Evolutionary conservation across 2,329 filamentous ascomycete species (phyloP).

Genomic region (Ophiocordyceps sinensis): DNA sequence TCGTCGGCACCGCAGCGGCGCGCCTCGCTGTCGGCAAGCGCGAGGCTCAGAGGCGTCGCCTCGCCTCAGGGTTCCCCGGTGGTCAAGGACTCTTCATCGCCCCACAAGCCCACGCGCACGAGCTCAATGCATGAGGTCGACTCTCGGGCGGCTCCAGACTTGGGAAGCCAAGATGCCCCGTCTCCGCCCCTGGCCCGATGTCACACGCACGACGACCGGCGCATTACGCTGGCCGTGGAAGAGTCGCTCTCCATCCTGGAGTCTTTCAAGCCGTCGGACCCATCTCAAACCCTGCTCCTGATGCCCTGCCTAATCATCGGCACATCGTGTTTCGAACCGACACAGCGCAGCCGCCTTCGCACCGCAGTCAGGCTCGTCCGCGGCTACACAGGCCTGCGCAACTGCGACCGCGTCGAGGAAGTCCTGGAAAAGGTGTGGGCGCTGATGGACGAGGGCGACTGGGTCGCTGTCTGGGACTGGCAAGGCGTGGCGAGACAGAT

Average conservation of each 20-base stretch:
- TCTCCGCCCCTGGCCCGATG: conserved; percentile 33
- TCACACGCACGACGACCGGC: conserved; percentile 32
- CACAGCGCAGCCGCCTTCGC: conserved; percentile 37
- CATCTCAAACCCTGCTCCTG: conserved; percentile 42
- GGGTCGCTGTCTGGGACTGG: conserved; percentile 50
- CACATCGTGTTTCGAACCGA: conserved; percentile 39
- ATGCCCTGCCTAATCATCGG: conserved; percentile 47
- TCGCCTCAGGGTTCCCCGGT: conserved; percentile 2
- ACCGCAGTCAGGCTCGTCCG: conserved; percentile 34
- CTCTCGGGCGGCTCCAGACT: conserved; percentile 3
- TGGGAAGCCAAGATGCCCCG: conserved; percentile 6
- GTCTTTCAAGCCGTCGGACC: conserved; percentile 40
- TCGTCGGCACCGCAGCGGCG: conserved; percentile 12
- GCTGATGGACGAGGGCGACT: conserved; percentile 43
- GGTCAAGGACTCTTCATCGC: conserved; percentile 16
- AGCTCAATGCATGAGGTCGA: conserved; percentile 25
- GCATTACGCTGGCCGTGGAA: conserved; percentile 39
- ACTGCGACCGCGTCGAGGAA: conserved; percentile 37
- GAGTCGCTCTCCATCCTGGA: conserved; percentile 41
- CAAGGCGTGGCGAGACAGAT: conserved; percentile 38
- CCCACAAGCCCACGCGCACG: conserved; percentile 21
- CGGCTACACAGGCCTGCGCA: conserved; percentile 45
- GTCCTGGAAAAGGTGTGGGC: conserved; percentile 45
- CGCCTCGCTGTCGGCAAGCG: conserved; percentile 20
- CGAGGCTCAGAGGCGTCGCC: conserved; percentile 4